These are phyloP conservation scores for Penicillium manginii DNA, from an alignment of 495 filamentous ascomycete genomes.

Conservation along the genomic window DNA sequence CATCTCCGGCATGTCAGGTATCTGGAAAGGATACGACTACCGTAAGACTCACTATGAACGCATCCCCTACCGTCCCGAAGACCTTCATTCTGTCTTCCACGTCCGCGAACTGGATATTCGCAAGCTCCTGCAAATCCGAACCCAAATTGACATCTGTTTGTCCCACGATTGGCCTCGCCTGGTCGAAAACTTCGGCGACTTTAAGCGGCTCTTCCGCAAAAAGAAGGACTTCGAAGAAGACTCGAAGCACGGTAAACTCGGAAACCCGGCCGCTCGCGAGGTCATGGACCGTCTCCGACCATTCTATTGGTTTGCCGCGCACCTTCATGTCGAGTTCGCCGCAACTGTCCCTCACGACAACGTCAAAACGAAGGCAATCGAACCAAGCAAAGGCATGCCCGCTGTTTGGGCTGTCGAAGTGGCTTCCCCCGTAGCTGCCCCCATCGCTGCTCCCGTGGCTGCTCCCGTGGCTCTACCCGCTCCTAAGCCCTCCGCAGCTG, in stretches of 20 bases:
- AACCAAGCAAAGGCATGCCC: slow-evolving; percentile 1
- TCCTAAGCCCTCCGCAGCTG: no score
- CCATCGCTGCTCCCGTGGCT: no score
- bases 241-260: slow-evolving; percentile 70
- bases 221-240: slow-evolving; percentile 78
- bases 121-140: slow-evolving; percentile 82
- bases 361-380: slow-evolving; percentile 8
- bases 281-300: slow-evolving; percentile 82
- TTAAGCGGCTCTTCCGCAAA: slow-evolving; percentile 59
- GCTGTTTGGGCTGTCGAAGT: slow-evolving; percentile 14
- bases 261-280: slow-evolving; percentile 74
- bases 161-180: slow-evolving; percentile 94
- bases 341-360: slow-evolving; percentile 70
- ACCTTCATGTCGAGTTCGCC: slow-evolving; percentile 84
- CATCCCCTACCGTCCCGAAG: slow-evolving; percentile 76
- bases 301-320: slow-evolving; percentile 90
- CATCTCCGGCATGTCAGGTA: slow-evolving; percentile 89
- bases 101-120: slow-evolving; percentile 87
- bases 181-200: slow-evolving; percentile 75
- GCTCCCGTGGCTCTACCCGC: no score
- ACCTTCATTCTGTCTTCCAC: slow-evolving; percentile 82
- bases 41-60: slow-evolving; percentile 78
- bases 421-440: no score
- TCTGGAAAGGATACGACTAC: slow-evolving; percentile 89
- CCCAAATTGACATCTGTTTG: slow-evolving; percentile 84